These are phyloP conservation scores for Aphanomyces invadans DNA, from an alignment of 352 stramenopile genomes.

Conservation along the genomic window DNA sequence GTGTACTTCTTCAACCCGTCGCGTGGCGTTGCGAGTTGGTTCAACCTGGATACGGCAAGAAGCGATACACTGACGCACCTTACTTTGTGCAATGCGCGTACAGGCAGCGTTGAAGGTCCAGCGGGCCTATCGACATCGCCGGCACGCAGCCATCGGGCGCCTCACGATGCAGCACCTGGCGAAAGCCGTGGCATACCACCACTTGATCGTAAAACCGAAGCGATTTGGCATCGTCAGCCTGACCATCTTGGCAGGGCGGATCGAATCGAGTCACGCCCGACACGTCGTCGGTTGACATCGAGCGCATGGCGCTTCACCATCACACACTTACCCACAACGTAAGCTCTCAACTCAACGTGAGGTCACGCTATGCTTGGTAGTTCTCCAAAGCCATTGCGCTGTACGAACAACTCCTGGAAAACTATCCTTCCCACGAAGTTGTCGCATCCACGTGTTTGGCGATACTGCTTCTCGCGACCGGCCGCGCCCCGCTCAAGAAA, in stretches of 20 bases:
- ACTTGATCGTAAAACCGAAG: neutral
- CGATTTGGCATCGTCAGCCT: too few species aligned
- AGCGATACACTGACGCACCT: neutral
- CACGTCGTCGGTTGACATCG: neutral
- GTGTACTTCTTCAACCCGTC: constrained; percentile 22
- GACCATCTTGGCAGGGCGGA: too few species aligned
- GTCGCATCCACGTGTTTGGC: constrained; percentile 4
- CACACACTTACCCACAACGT: constrained; percentile 11
- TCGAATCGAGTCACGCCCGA: too few species aligned
- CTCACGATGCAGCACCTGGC: neutral
- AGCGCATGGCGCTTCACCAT: constrained; percentile 11
- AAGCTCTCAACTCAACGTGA: neutral
- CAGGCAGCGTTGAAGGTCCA: constrained; percentile 14
- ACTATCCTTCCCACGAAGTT: neutral
- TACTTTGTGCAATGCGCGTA: too few species aligned
- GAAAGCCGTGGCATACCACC: constrained; percentile 4
- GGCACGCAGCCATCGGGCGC: neutral
- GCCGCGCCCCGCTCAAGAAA: neutral
- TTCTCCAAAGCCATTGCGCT: constrained; percentile 9
- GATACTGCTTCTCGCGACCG: constrained; percentile 6
- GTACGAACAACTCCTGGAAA: neutral
- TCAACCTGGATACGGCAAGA: constrained; percentile 1
- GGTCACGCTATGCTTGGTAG: neutral
- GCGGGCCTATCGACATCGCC: neutral
- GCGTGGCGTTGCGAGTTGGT: constrained; percentile 6